Conservation (phyloP, 192 early-diverging fungal species). For the Powellomyces hirtus region DNA sequence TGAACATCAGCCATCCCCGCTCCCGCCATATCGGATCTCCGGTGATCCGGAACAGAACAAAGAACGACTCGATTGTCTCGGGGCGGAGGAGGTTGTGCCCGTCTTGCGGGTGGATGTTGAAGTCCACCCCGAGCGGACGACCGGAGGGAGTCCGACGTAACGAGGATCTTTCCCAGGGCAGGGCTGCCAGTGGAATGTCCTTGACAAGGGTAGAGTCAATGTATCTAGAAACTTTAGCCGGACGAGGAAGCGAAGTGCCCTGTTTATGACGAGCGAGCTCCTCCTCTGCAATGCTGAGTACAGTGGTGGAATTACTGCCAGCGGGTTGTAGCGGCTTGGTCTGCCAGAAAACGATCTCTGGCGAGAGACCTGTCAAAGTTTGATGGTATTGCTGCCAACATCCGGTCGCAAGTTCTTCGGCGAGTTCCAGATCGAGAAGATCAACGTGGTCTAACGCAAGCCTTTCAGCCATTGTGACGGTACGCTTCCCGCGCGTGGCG, state of each 20-base stretch:
- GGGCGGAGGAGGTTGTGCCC: slow-evolving; percentile 81
- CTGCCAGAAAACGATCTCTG: slow-evolving; percentile 83
- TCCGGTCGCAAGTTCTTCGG: slow-evolving; percentile 70
- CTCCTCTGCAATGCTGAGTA: neutral
- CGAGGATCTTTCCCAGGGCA: neutral
- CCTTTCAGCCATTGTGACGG: slow-evolving; percentile 31
- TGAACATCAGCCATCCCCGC: slow-evolving; percentile 80
- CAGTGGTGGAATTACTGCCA: neutral
- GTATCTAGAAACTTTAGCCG: slow-evolving; percentile 11
- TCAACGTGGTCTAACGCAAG: slow-evolving; percentile 35
- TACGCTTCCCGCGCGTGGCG: slow-evolving; percentile 58
- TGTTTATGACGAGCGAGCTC: neutral
- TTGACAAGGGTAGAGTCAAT: neutral
- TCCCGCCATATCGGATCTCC: slow-evolving; percentile 77
- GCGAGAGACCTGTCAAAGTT: slow-evolving; percentile 75
- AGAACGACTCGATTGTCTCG: slow-evolving; percentile 87
- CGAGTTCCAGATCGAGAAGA: slow-evolving; percentile 59
- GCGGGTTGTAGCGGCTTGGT: slow-evolving; percentile 25
- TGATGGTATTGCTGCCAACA: slow-evolving; percentile 82
- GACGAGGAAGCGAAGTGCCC: neutral
- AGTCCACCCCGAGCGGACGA: slow-evolving; percentile 46
- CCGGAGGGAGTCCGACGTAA: neutral
- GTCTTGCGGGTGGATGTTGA: slow-evolving; percentile 62
- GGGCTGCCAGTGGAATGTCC: slow-evolving; percentile 6
- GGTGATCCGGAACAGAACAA: slow-evolving; percentile 82